These are phyloP conservation scores for Phytophthora meadii DNA, from an alignment of 352 stramenopile species.

Conservation along the genomic window DNA sequence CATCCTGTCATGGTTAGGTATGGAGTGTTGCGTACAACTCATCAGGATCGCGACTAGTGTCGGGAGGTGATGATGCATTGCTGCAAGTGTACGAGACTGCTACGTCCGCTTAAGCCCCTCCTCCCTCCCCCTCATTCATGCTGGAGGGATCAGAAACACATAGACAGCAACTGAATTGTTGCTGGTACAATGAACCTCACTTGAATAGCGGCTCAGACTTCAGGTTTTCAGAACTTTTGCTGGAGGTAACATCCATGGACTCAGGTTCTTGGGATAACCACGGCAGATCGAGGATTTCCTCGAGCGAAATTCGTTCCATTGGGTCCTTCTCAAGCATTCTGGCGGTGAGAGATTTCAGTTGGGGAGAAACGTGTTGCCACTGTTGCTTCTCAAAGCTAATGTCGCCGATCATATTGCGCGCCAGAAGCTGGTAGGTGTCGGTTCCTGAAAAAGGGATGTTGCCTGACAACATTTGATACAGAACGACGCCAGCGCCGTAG, in stretches of 20 bases:
- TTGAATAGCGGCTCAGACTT: slow-evolving; percentile 12
- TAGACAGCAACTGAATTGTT: slow-evolving; percentile 7
- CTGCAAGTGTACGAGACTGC: slow-evolving; percentile 91
- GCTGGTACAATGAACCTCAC: slow-evolving; percentile 19
- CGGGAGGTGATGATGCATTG: slow-evolving; percentile 88
- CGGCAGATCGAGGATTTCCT: slow-evolving; percentile 59
- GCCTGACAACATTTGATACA: slow-evolving; percentile 71
- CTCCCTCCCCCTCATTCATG: not conserved
- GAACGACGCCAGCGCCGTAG: slow-evolving; percentile 65
- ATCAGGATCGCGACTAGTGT: slow-evolving; percentile 84
- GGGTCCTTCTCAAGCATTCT: slow-evolving; percentile 68
- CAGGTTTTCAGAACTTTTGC: slow-evolving; percentile 6
- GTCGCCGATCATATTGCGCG: slow-evolving; percentile 68
- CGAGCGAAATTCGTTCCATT: slow-evolving; percentile 49
- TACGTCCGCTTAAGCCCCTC: slow-evolving; percentile 36
- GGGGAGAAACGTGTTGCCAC: slow-evolving; percentile 47
- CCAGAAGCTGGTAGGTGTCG: slow-evolving; percentile 60
- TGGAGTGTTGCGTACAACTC: slow-evolving; percentile 93
- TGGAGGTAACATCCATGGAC: slow-evolving; percentile 11
- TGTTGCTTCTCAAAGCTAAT: slow-evolving; percentile 49
- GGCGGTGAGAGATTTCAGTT: slow-evolving; percentile 41
- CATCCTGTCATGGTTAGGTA: slow-evolving; percentile 49
- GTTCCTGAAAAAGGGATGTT: slow-evolving; percentile 51
- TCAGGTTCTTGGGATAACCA: slow-evolving; percentile 55
- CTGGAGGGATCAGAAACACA: slow-evolving; percentile 1